Evolutionary conservation across 139 green algal genomes (phyloP), one percentile per base, ranked within the genome.

Genomic region (Coccomyxa sp.): DNA sequence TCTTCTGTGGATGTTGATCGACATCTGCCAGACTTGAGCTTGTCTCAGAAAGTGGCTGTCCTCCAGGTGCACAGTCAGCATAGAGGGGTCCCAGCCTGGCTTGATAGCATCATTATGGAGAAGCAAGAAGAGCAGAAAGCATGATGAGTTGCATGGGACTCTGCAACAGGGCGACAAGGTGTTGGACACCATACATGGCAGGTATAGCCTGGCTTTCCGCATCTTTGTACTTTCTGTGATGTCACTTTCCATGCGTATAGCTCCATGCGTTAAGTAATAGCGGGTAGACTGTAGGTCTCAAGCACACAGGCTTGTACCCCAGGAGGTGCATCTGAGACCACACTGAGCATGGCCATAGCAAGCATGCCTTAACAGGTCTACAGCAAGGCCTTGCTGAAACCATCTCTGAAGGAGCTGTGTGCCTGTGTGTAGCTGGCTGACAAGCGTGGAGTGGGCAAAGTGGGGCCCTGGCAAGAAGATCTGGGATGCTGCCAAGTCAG

Each of bases 391-490:
- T 58, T 10, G 14, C 44, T 27, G 10, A 58, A 58, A 14, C n/a
- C n/a, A 14, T 64, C 18, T 33, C 83, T 90, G 78, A 79, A 79
- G 74, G 75, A 58, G 70, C 10, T 34, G 29, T 33, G 27, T 40
- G 64, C 64, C 7, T 72, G 64, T 34, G 31, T 34, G 37, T 71
- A 79, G 8, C 73, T 93, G 89, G 89, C 80, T 93, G 68, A 81
- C 77, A n/a, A 78, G 89, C 68, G 58, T 93, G 8, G 80, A 87
- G 34, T 91, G 84, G 85, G 86, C 88, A 38, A 83, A 87, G 55
- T 79, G 84, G 0, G 72, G 64, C 12, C n/a, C 7, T 1, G 44
- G 68, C 0, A 54, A 55, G 38, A 70, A 58, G 38, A 22, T 88
- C 55, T 79, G 58, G 37, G 70, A 76, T 35, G 33, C 82, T 72